phyloP scores from a whole-genome alignment of 768 basidiomycete genomes.

The Hortiboletus campestris region DNA sequence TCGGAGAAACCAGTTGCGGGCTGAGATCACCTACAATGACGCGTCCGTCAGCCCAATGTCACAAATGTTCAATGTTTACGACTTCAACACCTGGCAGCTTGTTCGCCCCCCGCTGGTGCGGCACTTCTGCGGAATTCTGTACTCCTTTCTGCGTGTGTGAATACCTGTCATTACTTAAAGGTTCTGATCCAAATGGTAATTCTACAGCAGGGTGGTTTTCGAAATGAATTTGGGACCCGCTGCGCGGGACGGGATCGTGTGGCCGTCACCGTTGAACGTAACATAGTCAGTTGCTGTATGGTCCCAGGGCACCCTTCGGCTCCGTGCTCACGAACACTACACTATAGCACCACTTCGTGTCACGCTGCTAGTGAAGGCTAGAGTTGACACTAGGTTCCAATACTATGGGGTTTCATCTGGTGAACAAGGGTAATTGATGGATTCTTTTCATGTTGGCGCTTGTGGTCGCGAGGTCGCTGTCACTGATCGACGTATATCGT shows the following conservation, averaged over 20 bases:
- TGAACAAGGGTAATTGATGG: background rate
- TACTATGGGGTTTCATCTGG: background rate
- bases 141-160: background rate
- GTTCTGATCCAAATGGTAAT: no score
- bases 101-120: background rate
- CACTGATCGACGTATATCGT: background rate
- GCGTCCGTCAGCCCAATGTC: background rate
- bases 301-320: background rate
- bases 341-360: background rate
- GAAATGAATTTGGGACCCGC: background rate
- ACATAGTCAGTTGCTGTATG: background rate
- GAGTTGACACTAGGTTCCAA: background rate
- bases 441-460: background rate
- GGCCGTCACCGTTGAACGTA: background rate
- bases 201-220: no score
- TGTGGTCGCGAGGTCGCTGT: background rate
- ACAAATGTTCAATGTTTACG: background rate
- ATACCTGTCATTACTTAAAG: background rate
- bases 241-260: background rate
- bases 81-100: background rate
- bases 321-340: background rate
- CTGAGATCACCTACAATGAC: conserved; percentile 1
- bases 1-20: background rate
- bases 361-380: background rate
- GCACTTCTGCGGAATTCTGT: background rate